Base-by-base conservation (phyloP, 768 basidiomycete species). In the Tulasnella sp. region DNA sequence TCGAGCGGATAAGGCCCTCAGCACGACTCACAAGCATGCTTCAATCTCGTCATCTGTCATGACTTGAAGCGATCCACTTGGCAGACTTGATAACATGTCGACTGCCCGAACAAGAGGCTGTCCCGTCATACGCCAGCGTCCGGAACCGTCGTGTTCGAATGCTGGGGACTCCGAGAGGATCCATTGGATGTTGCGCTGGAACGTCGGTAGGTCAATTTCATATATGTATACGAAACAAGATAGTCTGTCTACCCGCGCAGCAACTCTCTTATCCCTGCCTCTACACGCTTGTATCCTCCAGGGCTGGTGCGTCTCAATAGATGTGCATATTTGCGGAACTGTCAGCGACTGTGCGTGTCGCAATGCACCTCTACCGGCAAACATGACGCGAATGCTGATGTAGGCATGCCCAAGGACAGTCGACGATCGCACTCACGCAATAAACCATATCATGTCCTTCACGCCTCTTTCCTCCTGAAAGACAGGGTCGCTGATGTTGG, bases 381-480 rank as follows among this genome's bases (percentile, higher is more conserved):
- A 24, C 28, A 60, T 1, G 44, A 44, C 44, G 11, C 44, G 44
- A 8, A 44, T 16, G 14, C 6, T 6, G 2, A n/a, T n/a, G 42
- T 42, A 16, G 11, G 8, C 44, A 60, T 24, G 58, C 1, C 3
- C 44, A 44, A 11, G 8, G 28, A 2, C 37, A 2, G 37, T n/a
- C n/a, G 37, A 37, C 6, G 6, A 37, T 12, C 1, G 24, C 28
- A 28, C 58, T 60, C 58, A 60, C 58, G 58, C 58, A 60, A 60
- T 60, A 60, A 60, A 60, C 58, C 58, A 60, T 60, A 60, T 60
- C 58, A 60, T 60, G 1, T 60, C 28, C 58, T 60, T 60, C 58
- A 60, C 58, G 28, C 58, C 44, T 9, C 44, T 28, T 5, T 9
- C 18, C 58, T 60, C 24, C 11, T 60, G 58, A 60, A 60, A 60